Percentiles rank a stretch among this genome's conserved stretches.
Conservation (phyloP, 2,329 filamentous ascomycete species). For the Paracamarosporium sp. region DNA sequence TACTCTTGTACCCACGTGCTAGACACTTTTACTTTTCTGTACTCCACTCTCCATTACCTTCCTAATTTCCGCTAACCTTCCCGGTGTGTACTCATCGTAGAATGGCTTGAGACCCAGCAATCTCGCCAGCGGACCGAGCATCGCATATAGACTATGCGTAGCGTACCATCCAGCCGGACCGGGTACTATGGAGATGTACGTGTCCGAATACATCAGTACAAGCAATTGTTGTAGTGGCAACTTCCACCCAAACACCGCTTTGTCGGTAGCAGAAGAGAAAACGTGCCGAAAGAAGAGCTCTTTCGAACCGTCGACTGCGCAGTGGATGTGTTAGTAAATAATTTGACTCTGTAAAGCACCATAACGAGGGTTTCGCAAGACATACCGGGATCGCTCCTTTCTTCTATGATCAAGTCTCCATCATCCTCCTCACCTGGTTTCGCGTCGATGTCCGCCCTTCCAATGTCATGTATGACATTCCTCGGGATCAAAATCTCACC, state of each 20-base stretch:
- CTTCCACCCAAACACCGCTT: constrained; percentile 15
- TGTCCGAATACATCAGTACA: constrained; percentile 11
- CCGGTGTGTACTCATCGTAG: constrained; percentile 17
- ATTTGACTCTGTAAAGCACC: background rate
- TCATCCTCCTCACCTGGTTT: constrained; percentile 1
- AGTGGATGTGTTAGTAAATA: background rate
- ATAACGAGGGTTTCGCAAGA: background rate
- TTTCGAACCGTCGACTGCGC: constrained; percentile 16
- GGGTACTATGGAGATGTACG: constrained; percentile 7
- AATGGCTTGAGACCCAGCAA: constrained; percentile 15
- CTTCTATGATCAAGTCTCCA: constrained; percentile 14
- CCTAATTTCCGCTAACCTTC: background rate
- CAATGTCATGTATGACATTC: constrained; percentile 10
- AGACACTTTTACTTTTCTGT: background rate
- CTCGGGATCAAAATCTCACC: constrained; percentile 15
- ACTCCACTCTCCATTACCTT: constrained; percentile 1
- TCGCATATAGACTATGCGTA: constrained; percentile 13
- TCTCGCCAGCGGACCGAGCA: constrained; percentile 2
- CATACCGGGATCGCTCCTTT: constrained; percentile 15
- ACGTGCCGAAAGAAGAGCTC: constrained; percentile 16
- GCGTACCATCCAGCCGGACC: constrained; percentile 13
- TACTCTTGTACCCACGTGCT: no score
- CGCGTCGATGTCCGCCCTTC: constrained; percentile 10
- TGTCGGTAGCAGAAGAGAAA: constrained; percentile 9
- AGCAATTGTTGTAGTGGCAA: constrained; percentile 15